Evolutionary conservation across 129 eudicot species (phyloP).

Genomic region (Tagetes erecta): DNA sequence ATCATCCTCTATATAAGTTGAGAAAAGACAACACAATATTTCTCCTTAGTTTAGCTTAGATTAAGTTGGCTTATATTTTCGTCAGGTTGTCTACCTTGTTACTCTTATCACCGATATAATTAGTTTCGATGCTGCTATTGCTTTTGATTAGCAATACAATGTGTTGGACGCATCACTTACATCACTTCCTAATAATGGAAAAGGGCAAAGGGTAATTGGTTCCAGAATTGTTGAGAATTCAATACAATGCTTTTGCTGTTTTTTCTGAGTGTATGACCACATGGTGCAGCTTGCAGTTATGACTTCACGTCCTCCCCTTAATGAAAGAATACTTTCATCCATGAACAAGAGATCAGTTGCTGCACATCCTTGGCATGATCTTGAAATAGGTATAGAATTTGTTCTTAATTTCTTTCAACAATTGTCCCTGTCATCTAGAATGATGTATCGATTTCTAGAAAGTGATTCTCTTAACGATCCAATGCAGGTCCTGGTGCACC

Average conservation of each 20-base stretch:
- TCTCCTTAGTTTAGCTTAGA: not conserved
- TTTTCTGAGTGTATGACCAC: conserved; percentile 14
- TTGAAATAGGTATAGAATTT: conserved; percentile 63
- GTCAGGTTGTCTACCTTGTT: not conserved
- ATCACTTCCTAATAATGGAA: conserved; percentile 9
- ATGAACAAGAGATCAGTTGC: conserved; percentile 86
- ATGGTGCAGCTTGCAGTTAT: conserved; percentile 37
- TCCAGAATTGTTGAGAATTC: not conserved
- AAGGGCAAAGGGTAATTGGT: not conserved
- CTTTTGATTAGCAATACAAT: not conserved
- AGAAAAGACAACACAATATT: no score
- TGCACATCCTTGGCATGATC: conserved; percentile 99
- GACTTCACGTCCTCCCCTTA: conserved; percentile 66
- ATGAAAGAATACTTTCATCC: conserved; percentile 85
- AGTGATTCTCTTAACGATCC: conserved; percentile 13
- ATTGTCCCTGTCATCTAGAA: conserved; percentile 1
- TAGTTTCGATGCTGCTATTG: not conserved
- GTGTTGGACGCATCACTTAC: not conserved
- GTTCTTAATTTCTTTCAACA: not conserved
- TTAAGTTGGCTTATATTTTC: not conserved
- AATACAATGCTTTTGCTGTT: conserved; percentile 2
- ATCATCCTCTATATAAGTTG: not conserved
- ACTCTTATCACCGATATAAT: not conserved
- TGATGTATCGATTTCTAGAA: conserved; percentile 13
- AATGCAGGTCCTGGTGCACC: conserved; percentile 95